A percentile compares a stretch with the other conserved stretches of the same genome.
These are phyloP conservation scores for Leishmania braziliensis DNA, from an alignment of 208 protist species.

Conservation along the genomic window DNA sequence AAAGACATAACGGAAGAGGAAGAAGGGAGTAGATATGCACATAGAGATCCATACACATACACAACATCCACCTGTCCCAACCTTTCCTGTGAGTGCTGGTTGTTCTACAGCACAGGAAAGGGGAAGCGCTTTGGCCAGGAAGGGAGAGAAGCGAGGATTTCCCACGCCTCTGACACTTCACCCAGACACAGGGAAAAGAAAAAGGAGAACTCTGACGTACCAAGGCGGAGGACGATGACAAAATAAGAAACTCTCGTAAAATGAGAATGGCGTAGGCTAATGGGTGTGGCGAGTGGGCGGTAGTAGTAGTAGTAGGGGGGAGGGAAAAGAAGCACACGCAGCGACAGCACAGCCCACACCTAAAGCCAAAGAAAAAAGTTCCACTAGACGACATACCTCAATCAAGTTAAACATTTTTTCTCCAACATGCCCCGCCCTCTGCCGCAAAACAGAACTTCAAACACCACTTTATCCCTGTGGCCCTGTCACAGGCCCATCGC, in stretches of 20 bases:
- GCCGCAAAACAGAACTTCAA: no score
- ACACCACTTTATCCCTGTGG: no score
- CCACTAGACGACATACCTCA: no score
- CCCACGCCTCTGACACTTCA: background rate
- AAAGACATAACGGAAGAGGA: background rate
- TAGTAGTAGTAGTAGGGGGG: no score
- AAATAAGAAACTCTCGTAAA: background rate
- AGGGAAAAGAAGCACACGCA: no score
- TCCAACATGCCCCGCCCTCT: no score
- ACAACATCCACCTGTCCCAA: background rate
- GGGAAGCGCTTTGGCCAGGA: no score
- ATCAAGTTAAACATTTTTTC: no score
- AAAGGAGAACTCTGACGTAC: background rate
- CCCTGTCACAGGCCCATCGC: no score
- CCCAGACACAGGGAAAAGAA: background rate
- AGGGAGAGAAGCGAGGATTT: background rate
- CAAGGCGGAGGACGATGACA: background rate
- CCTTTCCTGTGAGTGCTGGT: background rate
- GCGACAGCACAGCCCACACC: no score
- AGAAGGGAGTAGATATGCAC: background rate
- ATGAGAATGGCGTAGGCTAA: background rate
- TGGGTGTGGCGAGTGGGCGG: background rate
- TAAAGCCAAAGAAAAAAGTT: no score
- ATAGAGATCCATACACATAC: conserved; percentile 2
- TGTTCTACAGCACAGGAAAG: background rate